Evolutionary conservation across 1,284 basidiomycete species (phyloP), one percentile per base, ranked within the genome.

Genomic region (Crucibulum cyathiforme): DNA sequence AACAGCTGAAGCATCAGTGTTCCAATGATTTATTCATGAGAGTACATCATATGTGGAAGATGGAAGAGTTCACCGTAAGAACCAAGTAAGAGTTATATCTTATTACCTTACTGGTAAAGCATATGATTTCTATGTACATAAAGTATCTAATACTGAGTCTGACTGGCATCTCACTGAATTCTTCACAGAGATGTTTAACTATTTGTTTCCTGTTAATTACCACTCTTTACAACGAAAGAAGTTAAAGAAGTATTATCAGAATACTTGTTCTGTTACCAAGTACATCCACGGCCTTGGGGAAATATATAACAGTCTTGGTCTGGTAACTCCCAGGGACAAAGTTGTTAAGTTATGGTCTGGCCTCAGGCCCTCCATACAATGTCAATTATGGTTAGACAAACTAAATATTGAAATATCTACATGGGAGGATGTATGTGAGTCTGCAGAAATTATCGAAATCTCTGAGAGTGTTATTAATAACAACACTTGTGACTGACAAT

Each of bases 151-250:
- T 0, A 66, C 71, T 0, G 63, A 69, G 0, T 48, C 65, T 13
- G 55, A 69, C n/a, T 75, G 72, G 74, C 57, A 45, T 1, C 34
- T 75, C 8, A 36, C 64, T 5, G 31, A 62, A 7, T 75, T 82
- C 59, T 79, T 81, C 52, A 43, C 60, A 1, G 79, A 64, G 7
- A 53, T 83, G 3, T 83, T 79, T 58, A 72, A 81, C 58, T 77
- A 79, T 57, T 82, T 80, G 53, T 84, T 84, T 70, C 79, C 78
- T 0, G 56, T 74, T 0, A 68, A 80, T 43, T 82, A 74, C 58
- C 64, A 74, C 3, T 52, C 62, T 13, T 57, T 66, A 41, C 70
- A 71, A 54, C 41, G 68, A 0, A 53, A 66, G 34, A 69, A 73
- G 38, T 58, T 77, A 3, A 54, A 59, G 24, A 52, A 54, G 2